Evolutionary conservation across 108 stramenopile genomes (phyloP), one percentile per base, ranked within the genome.

Genomic region (Skeletonema marinoi): DNA sequence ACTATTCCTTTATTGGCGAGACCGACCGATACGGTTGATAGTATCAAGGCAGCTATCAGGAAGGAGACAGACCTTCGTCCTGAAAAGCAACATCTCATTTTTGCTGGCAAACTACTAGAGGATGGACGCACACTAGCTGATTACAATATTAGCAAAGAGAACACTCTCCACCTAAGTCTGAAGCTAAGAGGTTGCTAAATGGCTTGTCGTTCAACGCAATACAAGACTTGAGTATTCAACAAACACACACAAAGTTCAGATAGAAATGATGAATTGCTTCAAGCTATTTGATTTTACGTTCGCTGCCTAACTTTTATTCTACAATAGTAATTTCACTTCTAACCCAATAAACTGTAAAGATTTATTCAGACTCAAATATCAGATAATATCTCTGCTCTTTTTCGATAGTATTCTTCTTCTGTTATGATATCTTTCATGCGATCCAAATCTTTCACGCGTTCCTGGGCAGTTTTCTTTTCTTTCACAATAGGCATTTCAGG

Each of bases 71-170:
- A 36, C 16, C 72, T 85, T 41, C 75, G 70, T 10, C 30, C 11
- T 19, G 38, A 83, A 13, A 33, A 89, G 35, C 92, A 89, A 61
- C 83, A 87, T 36, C 65, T 87, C 41, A 87, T 81, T 61, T 89
- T 89, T 71, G 79, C 90, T 12, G 86, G 88, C 48, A 88, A 86
- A 25, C 25, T 0, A 0, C 0, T 25, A 25, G 25, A 25, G 25
- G 25, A 25, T 25, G 25, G 25, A 25, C 25, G 0, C 25, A 25
- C 25, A 25, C 25, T 25, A 25, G 25, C 25, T 25, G 25, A 25
- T 25, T 25, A 25, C 25, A 25, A 25, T 0, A 90, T 68, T 36
- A 9, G 36, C 1, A 36, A 6, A 36, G 36, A 36, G 6, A 8
- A 6, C 8, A 6, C 36, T 36, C 36, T 36, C 36, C 36, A 36